Base-by-base conservation (phyloP, 768 basidiomycete genomes). In the Rhodosporidiobolus odoratus region DNA sequence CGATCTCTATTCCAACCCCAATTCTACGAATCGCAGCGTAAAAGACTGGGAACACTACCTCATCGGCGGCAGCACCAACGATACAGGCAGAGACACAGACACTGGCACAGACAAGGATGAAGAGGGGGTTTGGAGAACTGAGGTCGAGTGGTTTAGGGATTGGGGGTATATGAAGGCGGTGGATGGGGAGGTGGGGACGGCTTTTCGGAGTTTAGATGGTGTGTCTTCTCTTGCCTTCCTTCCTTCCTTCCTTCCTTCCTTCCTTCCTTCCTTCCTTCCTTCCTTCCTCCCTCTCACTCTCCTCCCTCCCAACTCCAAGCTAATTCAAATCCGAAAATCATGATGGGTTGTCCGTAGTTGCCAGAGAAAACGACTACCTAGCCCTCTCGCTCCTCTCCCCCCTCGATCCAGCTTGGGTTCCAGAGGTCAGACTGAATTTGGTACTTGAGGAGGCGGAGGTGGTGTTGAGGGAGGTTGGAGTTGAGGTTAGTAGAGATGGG, bases 191-290 rank as follows among this genome's bases (percentile, higher is more conserved):
- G 17, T 23, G 19, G 17, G n/a, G 32, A 74, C 73, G 19, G 76
- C 75, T 23, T 76, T 74, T 48, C 43, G 73, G 35, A 65, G 63
- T 21, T 37, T 57, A 16, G 73, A 73, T 45, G 64, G 76, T 77
- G 45, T n/a, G 76, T n/a, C 43, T 53, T 35, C 54, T 56, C 54
- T 56, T 66, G 8, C 17, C 34, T 35, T 50, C 50, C 23, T 30
- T 4, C 4, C 19, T 19, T 21, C 47, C 13, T n/a, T 34, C 27
- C 17, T 1, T 30, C n/a, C 3, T 12, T 19, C n/a, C 7, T 32
- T 9, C 4, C 9, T 30, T 25, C 2, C 45, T 21, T 25, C 9
- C 25, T 23, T 21, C 27, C 41, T 13, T 45, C 23, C 30, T 16
- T 4, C 23, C 56, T 35, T 17, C 21, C 41, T 7, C 38, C 3